These are phyloP conservation scores for Colletotrichum sp. DNA, from an alignment of 2,329 filamentous ascomycete genomes.

Conservation along the genomic window DNA sequence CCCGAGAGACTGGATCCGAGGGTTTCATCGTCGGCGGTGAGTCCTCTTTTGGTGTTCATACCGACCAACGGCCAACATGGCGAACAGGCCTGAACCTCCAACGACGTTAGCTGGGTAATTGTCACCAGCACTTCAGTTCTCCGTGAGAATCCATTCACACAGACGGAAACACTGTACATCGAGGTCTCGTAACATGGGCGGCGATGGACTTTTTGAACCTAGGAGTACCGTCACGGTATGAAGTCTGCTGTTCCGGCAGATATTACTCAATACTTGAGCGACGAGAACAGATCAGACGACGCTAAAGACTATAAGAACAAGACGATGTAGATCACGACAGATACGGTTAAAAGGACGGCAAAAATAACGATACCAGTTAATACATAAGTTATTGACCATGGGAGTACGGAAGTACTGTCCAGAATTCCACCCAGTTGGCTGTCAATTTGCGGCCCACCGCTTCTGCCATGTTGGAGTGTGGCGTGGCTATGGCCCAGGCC, in stretches of 20 bases:
- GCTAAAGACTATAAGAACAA: background rate
- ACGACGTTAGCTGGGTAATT: background rate
- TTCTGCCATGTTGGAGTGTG: background rate
- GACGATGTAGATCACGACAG: background rate
- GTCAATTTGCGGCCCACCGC: background rate
- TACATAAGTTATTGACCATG: background rate
- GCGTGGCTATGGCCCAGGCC: background rate
- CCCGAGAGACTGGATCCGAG: background rate
- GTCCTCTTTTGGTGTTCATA: background rate
- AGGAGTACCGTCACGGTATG: too few species aligned
- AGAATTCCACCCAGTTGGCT: background rate
- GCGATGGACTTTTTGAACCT: too few species aligned
- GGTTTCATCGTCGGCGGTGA: background rate
- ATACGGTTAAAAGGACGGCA: background rate
- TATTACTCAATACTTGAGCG: background rate
- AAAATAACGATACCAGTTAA: background rate
- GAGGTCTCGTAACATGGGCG: background rate
- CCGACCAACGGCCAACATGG: background rate
- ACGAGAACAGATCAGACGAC: background rate
- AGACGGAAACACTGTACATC: background rate
- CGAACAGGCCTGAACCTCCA: background rate
- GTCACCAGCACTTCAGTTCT: background rate
- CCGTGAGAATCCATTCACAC: background rate
- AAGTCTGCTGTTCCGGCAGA: background rate
- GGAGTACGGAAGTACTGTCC: background rate